Conservation (phyloP, 2,329 filamentous ascomycete genomes). For the Akanthomyces uredinophilus region DNA sequence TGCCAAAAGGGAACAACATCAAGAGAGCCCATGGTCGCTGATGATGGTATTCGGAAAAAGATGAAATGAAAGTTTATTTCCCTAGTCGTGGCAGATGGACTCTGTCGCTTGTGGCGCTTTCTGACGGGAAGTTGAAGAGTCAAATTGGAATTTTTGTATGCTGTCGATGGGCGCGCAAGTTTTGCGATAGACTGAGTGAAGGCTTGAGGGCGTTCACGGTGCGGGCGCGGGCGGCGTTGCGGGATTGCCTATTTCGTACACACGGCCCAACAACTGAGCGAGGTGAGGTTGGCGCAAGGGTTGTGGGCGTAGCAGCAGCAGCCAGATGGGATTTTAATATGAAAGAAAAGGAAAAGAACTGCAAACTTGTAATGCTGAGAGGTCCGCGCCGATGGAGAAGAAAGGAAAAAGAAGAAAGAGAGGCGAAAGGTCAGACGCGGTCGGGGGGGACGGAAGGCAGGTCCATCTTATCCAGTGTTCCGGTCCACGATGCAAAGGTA, state of each 20-base stretch:
- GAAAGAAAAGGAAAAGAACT: not conserved
- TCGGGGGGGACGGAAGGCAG: not conserved
- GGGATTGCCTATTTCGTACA: constrained; percentile 11
- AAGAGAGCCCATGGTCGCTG: constrained; percentile 32
- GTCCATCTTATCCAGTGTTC: constrained; percentile 13
- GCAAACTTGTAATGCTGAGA: not conserved
- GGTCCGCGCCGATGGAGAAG: not conserved
- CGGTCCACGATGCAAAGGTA: constrained; percentile 13
- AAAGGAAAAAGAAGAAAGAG: not conserved
- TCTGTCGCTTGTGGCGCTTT: too few species aligned
- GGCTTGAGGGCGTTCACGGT: not conserved
- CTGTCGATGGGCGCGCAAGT: not conserved
- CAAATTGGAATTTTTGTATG: not conserved
- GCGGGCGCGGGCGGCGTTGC: not conserved
- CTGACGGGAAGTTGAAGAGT: too few species aligned
- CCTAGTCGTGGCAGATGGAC: not conserved
- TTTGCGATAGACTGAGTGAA: not conserved
- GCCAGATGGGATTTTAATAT: not conserved
- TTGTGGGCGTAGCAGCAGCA: not conserved
- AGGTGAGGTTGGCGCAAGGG: not conserved
- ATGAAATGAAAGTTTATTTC: not conserved
- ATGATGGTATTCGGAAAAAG: not conserved
- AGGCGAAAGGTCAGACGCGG: not conserved
- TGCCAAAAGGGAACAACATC: constrained; percentile 66
- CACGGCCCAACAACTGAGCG: not conserved